Base-by-base conservation (phyloP, 2,329 filamentous ascomycete genomes). In the Myriosclerotinia scirpicola region DNA sequence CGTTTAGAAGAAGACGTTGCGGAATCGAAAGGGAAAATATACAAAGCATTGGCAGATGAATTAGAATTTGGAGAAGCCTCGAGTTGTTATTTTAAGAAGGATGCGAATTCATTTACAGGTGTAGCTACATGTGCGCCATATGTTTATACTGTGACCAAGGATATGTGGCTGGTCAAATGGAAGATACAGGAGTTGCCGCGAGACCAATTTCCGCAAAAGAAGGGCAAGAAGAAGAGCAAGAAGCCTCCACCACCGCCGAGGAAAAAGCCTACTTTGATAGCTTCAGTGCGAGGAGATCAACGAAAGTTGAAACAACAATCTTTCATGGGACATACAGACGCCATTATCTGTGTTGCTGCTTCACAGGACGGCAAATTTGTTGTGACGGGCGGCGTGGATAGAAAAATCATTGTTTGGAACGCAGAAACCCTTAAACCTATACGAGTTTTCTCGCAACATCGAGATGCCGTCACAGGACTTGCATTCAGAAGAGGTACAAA, bases 341-440 rank as follows among this genome's bases (percentile, higher is more conserved):
- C 87, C 36, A 97, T 99, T 36, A 81, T 97, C 59, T 88, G 88
- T 53, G 88, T 98, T 40, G 93, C 93, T 0, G 91, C 92, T 26
- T 97, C 92, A 0, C 87, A 92, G 55, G 93, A 96, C 68, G 95
- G 95, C 44, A 92, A 91, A 77, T 98, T 89, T 71, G 87, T 99
- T 61, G 95, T 90, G 9, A 98, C 95, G 0, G 95, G 94, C 60
- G 94, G 94, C 60, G 85, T 87, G 70, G 94, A 98, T 78, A 87
- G 88, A 68, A 89, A 90, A 64, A 82, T 99, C 55, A 90, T 98
- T 64, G 87, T 98, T 70, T 96, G 94, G 90, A 88, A 96, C 72
- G 90, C 93, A 14, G 85, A 86, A 63, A 90, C 88, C 0, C 83
- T 99, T 59, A 90, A 86, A 63, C 91, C 92, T 0, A 80, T 96